phyloP scores from a whole-genome alignment of 768 basidiomycete genomes.

The Boletellus emodensis region DNA sequence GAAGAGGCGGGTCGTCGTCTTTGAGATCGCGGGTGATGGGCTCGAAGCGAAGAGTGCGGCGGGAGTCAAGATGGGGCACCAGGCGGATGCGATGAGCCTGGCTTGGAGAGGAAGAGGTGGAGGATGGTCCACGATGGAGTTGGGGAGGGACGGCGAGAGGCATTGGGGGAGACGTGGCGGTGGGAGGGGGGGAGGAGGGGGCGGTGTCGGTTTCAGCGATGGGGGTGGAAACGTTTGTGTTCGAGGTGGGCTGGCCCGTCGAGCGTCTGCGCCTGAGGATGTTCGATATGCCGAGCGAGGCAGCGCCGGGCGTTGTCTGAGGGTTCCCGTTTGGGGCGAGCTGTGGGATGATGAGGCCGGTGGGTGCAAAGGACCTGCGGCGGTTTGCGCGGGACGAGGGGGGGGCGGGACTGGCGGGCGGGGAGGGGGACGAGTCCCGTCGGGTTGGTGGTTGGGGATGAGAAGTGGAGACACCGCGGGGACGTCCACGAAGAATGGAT shows the following conservation, averaged over 20 bases:
- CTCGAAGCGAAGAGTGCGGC: conserved; percentile 87
- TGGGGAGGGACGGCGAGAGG: conserved; percentile 21
- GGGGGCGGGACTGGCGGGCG: conserved; percentile 40
- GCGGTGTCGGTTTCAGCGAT: conserved; percentile 2
- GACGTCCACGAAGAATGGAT: conserved; percentile 66
- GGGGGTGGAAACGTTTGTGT: conserved; percentile 9
- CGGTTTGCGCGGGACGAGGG: conserved; percentile 29
- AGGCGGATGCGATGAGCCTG: conserved; percentile 78
- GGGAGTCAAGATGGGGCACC: conserved; percentile 91
- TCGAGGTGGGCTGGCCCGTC: conserved; percentile 46
- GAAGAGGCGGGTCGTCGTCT: conserved; percentile 64
- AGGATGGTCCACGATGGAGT: conserved; percentile 18
- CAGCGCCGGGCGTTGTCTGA: conserved; percentile 19
- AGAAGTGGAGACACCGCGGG: conserved; percentile 63
- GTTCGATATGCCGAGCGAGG: conserved; percentile 47
- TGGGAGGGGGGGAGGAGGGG: conserved; percentile 16
- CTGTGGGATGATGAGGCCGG: conserved; percentile 33
- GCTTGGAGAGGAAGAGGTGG: conserved; percentile 13
- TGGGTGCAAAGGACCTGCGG: conserved; percentile 39
- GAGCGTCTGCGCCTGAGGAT: conserved; percentile 69
- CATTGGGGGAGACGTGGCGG: conserved; percentile 11
- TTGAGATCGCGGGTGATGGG: conserved; percentile 84
- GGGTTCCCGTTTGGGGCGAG: conserved; percentile 29
- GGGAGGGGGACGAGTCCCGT: conserved; percentile 40
- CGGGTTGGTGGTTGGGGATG: conserved; percentile 29